These are phyloP conservation scores for Debaryomycetaceae sp. DNA, from an alignment of 1,139 yeast genomes.

Conservation along the genomic window DNA sequence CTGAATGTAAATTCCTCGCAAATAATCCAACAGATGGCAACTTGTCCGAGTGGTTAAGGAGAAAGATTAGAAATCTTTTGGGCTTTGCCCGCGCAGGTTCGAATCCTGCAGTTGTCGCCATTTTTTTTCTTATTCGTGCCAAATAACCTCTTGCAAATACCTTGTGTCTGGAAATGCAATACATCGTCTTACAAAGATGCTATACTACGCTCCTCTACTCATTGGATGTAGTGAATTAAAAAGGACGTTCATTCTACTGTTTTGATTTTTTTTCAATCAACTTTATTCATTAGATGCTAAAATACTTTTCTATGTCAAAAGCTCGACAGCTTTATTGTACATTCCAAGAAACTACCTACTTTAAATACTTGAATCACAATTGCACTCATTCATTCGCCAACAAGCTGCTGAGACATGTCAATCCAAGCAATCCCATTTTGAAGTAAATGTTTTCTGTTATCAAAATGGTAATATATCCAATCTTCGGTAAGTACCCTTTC, in stretches of 20 bases:
- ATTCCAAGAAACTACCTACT: constrained; percentile 42
- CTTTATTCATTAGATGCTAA: neutral
- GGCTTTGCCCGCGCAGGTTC: constrained; percentile 62
- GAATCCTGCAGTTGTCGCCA: constrained; percentile 55
- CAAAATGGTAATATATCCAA: constrained; percentile 89
- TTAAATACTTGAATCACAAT: neutral
- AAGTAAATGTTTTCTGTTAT: constrained; percentile 85
- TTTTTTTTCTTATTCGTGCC: constrained; percentile 10
- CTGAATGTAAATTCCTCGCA: too few species aligned
- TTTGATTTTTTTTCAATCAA: too few species aligned
- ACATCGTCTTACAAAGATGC: too few species aligned
- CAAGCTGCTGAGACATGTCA: constrained; percentile 58
- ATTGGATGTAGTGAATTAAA: too few species aligned
- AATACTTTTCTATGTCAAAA: neutral
- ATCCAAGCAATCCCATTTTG: constrained; percentile 66
- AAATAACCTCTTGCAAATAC: too few species aligned
- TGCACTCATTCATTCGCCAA: constrained; percentile 39
- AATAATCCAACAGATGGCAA: constrained; percentile 23
- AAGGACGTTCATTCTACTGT: too few species aligned
- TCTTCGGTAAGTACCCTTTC: constrained; percentile 83
- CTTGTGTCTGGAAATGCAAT: too few species aligned
- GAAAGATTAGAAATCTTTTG: constrained; percentile 57
- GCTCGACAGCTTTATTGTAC: constrained; percentile 18
- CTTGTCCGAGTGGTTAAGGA: constrained; percentile 59
- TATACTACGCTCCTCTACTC: too few species aligned